Base-by-base conservation (phyloP, 2,329 filamentous ascomycete species). In the Colletotrichum sp. region DNA sequence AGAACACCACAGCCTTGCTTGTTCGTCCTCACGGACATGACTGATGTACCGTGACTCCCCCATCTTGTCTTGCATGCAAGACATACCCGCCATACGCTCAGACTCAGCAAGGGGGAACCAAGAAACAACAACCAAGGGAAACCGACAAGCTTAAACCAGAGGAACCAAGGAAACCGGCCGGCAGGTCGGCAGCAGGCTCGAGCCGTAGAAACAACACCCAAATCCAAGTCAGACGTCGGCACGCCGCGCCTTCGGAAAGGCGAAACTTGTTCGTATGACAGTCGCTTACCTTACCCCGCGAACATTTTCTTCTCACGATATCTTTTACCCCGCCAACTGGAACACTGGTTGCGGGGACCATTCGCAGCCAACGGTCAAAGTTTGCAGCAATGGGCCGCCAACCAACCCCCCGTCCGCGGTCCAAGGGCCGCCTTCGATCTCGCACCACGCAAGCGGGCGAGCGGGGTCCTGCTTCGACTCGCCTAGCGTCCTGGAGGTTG, bases 321-420 rank as follows among this genome's bases (percentile, higher is more conserved):
- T 28, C 25, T 52, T 13, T 25, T 72, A 72, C 73, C 73, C 73
- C 73, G 69, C 73, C 68, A 72, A 62, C 73, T 72, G 73, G 73
- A 75, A 75, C 73, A 58, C 68, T 18, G 30, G 27, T 9, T 25
- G 73, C 62, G 69, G 68, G 66, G 55, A 27, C 28, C 18, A 34
- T 16, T 58, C 16, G 61, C 43, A 30, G 61, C 36, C 52, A 28
- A 71, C n/a, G 52, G 32, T 74, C 66, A 56, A 30, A 60, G 36
- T 52, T 36, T 58, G n/a, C 34, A 60, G 5, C 43, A 52, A 52
- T 52, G 43, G 43, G 43, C n/a, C n/a, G 43, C 43, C 43, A 52
- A 25, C 25, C 13, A 28, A 12, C 9, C 27, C 56, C 27, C 56
- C 58, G 58, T 43, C 56, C 10, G 15, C 48, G 32, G 30, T 52